Conservation (phyloP, 306 rosid genomes). For the Geum urbanum region DNA sequence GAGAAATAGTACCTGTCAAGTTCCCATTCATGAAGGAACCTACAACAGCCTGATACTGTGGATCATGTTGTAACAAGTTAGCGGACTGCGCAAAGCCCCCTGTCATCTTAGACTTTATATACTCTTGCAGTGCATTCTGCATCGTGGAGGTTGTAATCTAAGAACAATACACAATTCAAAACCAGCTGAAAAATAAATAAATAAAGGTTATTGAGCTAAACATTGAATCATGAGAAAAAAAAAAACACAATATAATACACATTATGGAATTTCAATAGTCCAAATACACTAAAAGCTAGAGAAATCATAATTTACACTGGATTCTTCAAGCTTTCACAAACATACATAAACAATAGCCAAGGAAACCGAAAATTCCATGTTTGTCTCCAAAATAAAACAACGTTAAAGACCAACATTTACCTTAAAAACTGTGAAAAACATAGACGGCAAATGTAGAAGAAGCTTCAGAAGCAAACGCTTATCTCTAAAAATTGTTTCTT, state of each 20-base stretch:
- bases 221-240: not conserved
- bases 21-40: conserved; percentile 16
- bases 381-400: not conserved
- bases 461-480: not conserved
- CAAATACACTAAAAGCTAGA: not conserved
- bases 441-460: not conserved
- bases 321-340: not conserved
- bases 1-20: conserved; percentile 5
- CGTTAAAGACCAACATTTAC: not conserved
- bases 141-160: conserved; percentile 13
- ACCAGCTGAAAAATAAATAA: not conserved
- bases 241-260: not conserved
- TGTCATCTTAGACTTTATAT: conserved; percentile 5
- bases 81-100: conserved; percentile 18
- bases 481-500: not conserved
- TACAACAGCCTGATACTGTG: conserved; percentile 19
- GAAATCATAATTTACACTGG: not conserved
- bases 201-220: not conserved
- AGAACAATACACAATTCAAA: not conserved
- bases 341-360: not conserved
- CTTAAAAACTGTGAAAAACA: not conserved
- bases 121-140: conserved; percentile 15
- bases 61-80: conserved; percentile 14
- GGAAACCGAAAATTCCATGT: not conserved
- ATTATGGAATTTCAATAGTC: not conserved